Base-by-base conservation (phyloP, 345 rosid genomes). In the Citrus mangshanensis region DNA sequence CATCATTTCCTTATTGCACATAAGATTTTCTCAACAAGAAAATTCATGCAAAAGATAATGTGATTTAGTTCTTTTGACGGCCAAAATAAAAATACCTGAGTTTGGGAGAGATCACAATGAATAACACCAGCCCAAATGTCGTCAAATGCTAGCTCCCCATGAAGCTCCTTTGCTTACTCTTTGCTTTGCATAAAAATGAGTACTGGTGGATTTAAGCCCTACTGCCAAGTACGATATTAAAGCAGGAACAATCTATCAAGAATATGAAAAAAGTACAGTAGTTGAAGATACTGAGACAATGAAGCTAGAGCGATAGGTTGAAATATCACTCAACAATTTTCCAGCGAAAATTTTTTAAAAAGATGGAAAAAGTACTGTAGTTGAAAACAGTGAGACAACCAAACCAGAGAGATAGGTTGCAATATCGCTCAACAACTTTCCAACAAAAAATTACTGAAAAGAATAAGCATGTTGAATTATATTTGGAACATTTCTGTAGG, bases 141-240 rank as follows among this genome's bases (percentile, higher is more conserved):
- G 65, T 93, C 98, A 77, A 82, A 88, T 79, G 85, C 92, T 82
- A 95, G 87, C 80, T 94, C 98, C 70, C 79, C 95, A 63, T 85
- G 89, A 42, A 94, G 94, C 81, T 94, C 97, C 83, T 89, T 90
- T 38, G 99, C 97, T 58, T 92, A 89, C 79, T 90, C 93, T 84
- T 90, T 95, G 89, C 93, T 95, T 94, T 95, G 98, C 70, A 91
- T 81, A 78, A 95, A 93, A 81, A 95, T 89, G 79, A 95, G 85
- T 79, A 93, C 94, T 7, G 97, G 99, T 22, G 98, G 97, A 84
- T 91, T 95, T 81, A 93, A 90, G 77, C 95, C 91, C 99, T 92
- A 87, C 83, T 81, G 87, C 73, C 93, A 88, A 35, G 80, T 71
- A 85, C 0, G 40, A 37, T 74, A 65, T 67, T 10, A 64, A 56